Conservation (phyloP, 1,139 yeast species). For the Yamadazyma epiphylla region DNA sequence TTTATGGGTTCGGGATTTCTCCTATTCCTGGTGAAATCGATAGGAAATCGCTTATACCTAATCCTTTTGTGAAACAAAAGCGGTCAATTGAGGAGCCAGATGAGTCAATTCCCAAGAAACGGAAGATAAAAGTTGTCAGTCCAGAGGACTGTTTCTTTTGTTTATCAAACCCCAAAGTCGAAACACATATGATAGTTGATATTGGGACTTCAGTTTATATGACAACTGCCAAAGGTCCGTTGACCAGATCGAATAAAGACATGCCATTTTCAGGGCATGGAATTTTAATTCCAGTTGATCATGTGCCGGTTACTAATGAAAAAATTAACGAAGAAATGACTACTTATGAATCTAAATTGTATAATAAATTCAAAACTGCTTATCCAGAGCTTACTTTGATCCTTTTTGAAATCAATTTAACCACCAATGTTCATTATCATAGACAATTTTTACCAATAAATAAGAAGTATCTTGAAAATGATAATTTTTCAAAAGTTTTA, state of each 20-base stretch:
- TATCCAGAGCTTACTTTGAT: conserved; percentile 42
- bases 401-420: conserved; percentile 59
- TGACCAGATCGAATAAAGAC: conserved; percentile 46
- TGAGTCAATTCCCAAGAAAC: conserved; percentile 11
- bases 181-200: conserved; percentile 75
- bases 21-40: conserved; percentile 8
- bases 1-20: conserved; percentile 60
- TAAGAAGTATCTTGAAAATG: conserved; percentile 23
- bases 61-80: conserved; percentile 31
- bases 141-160: conserved; percentile 79
- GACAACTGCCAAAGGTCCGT: conserved; percentile 86
- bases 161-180: conserved; percentile 73
- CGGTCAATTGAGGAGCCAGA: conserved; percentile 10
- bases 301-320: conserved; percentile 45
- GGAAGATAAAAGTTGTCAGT: conserved; percentile 34
- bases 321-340: conserved; percentile 22
- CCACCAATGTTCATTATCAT: conserved; percentile 60
- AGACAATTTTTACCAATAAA: conserved; percentile 63
- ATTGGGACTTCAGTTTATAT: conserved; percentile 66
- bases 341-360: conserved; percentile 42
- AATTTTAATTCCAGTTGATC: conserved; percentile 78
- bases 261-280: conserved; percentile 76
- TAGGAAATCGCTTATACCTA: conserved; percentile 11
- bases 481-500: conserved; percentile 31
- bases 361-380: conserved; percentile 36